Base-by-base conservation (phyloP, 176 grass and related monocot species). In the Bromus sterilis region DNA sequence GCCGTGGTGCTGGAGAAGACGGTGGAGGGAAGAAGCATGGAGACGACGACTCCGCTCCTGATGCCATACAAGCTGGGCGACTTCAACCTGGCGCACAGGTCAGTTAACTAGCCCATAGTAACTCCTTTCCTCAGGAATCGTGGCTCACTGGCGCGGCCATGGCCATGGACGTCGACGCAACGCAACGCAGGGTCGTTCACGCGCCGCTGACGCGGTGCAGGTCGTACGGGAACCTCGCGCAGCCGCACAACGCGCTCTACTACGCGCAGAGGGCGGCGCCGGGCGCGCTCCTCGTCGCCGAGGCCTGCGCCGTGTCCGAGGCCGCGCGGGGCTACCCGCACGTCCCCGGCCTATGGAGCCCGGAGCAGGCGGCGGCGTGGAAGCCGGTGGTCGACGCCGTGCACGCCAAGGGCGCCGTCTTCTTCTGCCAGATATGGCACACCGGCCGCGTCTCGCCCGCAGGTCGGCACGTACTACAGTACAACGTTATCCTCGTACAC, bases 71-170 rank as follows among this genome's bases (percentile, higher is more conserved):
- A 87, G 16, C 69, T 87, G 79, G 80, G 80, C 14, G 32, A 30
- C 20, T 91, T 91, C 36, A 49, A 76, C 34, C 68, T 91, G 35
- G 83, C 89, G 59, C 80, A 87, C 36, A 87, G 84, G 89, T 76
- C 2, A 16, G 32, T 39, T 49, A 6, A 56, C 5, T 49, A 20
- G 4, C 42, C n/a, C n/a, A n/a, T 15, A 14, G 41, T 43, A 43
- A 43, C 41, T 3, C 41, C 13, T 16, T 16, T 16, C 44, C 44
- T 48, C 18, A 6, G 44, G 44, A 48, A 48, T 48, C 15, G 5
- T 48, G 44, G 44, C 5, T 49, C 5, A 20, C 16, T 49, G 16
- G 18, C 5, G 46, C 43, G 13, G 42, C 46, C 46, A 49, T 49
- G 46, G 44, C n/a, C n/a, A n/a, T n/a, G n/a, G n/a, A n/a, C n/a